Evolutionary conservation across 2,329 filamentous ascomycete species (phyloP).

Genomic region (Cytospora mali): DNA sequence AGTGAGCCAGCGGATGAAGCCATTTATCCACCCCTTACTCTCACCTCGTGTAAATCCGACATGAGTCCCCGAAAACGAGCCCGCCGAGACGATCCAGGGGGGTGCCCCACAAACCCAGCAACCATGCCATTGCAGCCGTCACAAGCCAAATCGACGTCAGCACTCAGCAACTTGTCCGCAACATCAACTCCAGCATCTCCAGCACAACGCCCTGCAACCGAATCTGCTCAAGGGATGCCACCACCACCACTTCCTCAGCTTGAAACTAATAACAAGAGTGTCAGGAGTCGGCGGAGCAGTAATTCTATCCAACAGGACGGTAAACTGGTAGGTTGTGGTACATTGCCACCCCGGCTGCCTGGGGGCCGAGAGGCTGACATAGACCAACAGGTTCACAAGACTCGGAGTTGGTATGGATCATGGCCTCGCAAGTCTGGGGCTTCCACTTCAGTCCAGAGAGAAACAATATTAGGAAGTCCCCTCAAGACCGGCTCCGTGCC

Average conservation of each 20-base stretch:
- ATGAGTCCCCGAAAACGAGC: slow-evolving; percentile 49
- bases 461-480: slow-evolving; percentile 62
- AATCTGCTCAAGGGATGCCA: slow-evolving; percentile 7
- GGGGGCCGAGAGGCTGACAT: slow-evolving; percentile 14
- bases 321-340: slow-evolving; percentile 17
- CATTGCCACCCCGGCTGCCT: not conserved
- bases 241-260: slow-evolving; percentile 15
- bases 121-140: slow-evolving; percentile 31
- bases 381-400: slow-evolving; percentile 49
- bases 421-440: slow-evolving; percentile 63
- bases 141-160: slow-evolving; percentile 26
- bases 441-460: slow-evolving; percentile 62
- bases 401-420: slow-evolving; percentile 65
- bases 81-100: slow-evolving; percentile 40
- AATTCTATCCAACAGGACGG: slow-evolving; percentile 6
- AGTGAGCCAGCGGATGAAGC: not conserved
- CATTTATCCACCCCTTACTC: not conserved
- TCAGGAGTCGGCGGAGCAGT: slow-evolving; percentile 12
- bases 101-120: slow-evolving; percentile 26
- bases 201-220: slow-evolving; percentile 13
- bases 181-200: slow-evolving; percentile 21
- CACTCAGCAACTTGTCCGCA: slow-evolving; percentile 22
- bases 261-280: slow-evolving; percentile 20
- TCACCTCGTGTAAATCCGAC: slow-evolving; percentile 22
- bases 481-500: slow-evolving; percentile 48